These are phyloP conservation scores for Mycena albidolilacea DNA, from an alignment of 768 basidiomycete species.

Conservation along the genomic window DNA sequence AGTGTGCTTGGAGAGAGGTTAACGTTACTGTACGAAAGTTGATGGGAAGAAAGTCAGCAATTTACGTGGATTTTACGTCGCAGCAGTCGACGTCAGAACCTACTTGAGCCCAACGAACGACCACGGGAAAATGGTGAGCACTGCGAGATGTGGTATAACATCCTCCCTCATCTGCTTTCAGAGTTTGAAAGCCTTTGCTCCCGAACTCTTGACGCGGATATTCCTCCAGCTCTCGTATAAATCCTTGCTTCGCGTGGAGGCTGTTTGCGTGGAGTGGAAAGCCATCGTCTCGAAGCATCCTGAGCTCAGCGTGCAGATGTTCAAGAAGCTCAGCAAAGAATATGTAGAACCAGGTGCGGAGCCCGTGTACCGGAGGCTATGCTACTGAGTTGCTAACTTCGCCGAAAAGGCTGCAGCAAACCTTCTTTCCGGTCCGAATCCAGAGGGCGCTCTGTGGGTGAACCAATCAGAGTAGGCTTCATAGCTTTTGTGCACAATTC, in stretches of 20 bases:
- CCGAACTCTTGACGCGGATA: conserved; percentile 20
- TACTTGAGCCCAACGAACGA: no score
- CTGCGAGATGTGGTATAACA: no score
- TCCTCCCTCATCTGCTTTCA: background rate
- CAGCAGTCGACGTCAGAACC: no score
- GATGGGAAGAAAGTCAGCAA: no score
- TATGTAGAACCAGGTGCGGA: conserved; percentile 16
- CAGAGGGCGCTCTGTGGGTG: background rate
- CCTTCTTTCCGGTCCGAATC: background rate
- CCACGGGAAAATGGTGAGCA: no score
- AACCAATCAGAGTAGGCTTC: conserved; percentile 9
- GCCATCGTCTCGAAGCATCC: conserved; percentile 16
- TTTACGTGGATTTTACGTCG: no score
- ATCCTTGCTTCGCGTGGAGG: conserved; percentile 15
- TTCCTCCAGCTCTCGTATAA: conserved; percentile 22
- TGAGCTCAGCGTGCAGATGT: conserved; percentile 17
- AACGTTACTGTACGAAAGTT: no score
- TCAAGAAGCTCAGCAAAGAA: conserved; percentile 16
- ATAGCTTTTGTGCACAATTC: background rate
- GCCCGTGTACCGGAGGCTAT: background rate
- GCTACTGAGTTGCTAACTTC: no score
- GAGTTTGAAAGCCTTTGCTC: conserved; percentile 8
- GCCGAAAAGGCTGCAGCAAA: background rate
- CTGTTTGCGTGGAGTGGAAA: conserved; percentile 22
- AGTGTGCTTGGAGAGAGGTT: no score